phyloP scores from a whole-genome alignment of 176 grass and related monocot species.

The Saccharum officinarum region DNA sequence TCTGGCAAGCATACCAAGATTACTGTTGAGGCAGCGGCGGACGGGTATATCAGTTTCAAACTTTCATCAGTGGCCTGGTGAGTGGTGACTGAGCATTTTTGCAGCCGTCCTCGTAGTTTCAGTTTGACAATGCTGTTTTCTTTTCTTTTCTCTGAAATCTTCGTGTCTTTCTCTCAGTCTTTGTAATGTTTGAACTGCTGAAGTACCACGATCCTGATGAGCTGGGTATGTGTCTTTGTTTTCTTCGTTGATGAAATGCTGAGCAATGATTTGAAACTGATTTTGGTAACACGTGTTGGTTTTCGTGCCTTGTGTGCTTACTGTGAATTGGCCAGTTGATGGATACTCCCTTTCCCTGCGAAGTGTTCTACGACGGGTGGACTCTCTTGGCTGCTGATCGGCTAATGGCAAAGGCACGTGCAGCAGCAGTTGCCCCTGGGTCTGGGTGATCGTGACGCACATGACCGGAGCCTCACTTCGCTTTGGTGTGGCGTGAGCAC shows the following conservation, averaged over 20 bases:
- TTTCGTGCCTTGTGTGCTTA: neutral
- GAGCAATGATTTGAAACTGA: neutral
- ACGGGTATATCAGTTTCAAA: constrained; percentile 27
- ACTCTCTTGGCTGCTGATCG: neutral
- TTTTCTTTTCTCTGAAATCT: no score
- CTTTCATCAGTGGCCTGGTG: neutral
- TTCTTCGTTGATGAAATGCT: neutral
- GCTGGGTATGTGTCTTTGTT: neutral
- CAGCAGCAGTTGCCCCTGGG: neutral
- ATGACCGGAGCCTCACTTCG: neutral
- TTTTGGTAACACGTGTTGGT: neutral
- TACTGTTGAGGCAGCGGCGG: constrained; percentile 9
- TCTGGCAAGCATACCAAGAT: constrained; percentile 21
- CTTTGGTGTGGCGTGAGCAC: neutral
- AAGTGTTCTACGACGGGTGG: neutral
- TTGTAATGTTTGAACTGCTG: constrained; percentile 1
- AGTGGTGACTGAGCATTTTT: neutral
- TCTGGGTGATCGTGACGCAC: neutral
- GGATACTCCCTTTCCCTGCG: neutral
- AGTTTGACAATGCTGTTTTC: neutral
- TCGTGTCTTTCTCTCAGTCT: neutral
- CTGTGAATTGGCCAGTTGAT: neutral
- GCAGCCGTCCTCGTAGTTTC: neutral
- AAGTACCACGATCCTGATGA: neutral
- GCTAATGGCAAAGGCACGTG: constrained; percentile 20